Evolutionary conservation across 192 early-diverging fungal species (phyloP), one percentile per base, ranked within the genome.

Genomic region (Rhizophagus sp.): DNA sequence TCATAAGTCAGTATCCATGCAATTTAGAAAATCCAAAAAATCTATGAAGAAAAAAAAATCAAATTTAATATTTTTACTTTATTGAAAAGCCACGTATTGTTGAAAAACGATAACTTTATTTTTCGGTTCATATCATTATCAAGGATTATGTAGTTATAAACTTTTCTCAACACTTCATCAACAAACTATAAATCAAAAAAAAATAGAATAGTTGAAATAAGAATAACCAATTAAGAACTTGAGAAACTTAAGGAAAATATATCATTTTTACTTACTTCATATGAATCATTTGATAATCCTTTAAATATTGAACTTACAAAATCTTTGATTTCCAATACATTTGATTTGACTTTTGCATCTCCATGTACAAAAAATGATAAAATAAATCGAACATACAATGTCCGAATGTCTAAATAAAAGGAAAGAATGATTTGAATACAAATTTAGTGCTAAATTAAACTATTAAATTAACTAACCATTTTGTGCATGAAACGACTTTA

Each of bases 351-450:
- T 36, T 78, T 82, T 9, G 85, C 80, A 83, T 95, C 92, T 9
- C 93, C 93, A 33, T 88, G 85, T 63, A 85, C 86, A n/a, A 96
- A 85, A 76, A 96, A 96, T 27, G 91, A 87, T n/a, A 94, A 82
- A n/a, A 96, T 78, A 73, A 95, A 95, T 49, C 88, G 86, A 73
- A 96, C 86, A 80, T 93, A 95, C 1, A 93, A 78, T 11, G 88
- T 91, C 66, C 95, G 87, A 44, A 94, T 83, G 80, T 94, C 93
- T 90, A 79, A 11, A 61, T 10, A 41, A 68, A 17, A 11, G 49
- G 19, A 76, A 36, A 24, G 13, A 8, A 44, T 39, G 4, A 3
- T 39, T 69, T 63, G 19, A 62, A n/a, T 66, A 33, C 17, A 9
- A 9, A 50, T 36, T 34, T 65, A 63, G 41, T 39, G 22, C 15